These are phyloP conservation scores for Xylaria sp. DNA, from an alignment of 2,329 filamentous ascomycete species.

Conservation along the genomic window DNA sequence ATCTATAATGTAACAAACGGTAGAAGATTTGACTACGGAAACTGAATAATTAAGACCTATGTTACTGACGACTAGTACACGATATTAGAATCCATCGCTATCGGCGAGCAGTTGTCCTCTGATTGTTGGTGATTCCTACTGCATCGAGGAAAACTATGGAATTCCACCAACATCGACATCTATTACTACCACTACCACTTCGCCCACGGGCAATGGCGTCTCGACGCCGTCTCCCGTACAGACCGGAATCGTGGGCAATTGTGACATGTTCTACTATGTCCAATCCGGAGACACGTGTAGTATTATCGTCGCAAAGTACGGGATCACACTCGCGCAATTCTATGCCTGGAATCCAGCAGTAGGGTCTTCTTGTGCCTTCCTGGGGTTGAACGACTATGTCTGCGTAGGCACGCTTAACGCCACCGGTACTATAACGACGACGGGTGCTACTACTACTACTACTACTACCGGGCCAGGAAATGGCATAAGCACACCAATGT, in stretches of 20 bases:
- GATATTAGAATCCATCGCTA: too few relatives aligned
- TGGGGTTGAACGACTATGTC: background rate
- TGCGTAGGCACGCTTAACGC: background rate
- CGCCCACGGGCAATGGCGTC: slow-evolving; percentile 28
- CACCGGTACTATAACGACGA: background rate
- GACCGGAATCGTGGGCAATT: slow-evolving; percentile 29
- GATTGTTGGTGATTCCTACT: too few relatives aligned
- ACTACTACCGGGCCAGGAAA: slow-evolving; percentile 17
- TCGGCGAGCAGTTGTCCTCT: too few relatives aligned
- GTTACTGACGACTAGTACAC: too few relatives aligned
- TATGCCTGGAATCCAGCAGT: slow-evolving; percentile 22
- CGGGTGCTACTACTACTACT: background rate
- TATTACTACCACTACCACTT: background rate
- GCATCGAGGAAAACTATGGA: too few relatives aligned
- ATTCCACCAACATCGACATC: too few relatives aligned
- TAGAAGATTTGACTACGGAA: too few relatives aligned
- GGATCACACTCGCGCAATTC: slow-evolving; percentile 10
- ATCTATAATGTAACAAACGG: too few relatives aligned
- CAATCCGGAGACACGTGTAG: slow-evolving; percentile 19
- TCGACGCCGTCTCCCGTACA: slow-evolving; percentile 27
- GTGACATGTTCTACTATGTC: slow-evolving; percentile 33
- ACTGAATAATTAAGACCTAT: too few relatives aligned
- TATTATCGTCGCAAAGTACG: background rate
- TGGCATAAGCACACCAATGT: slow-evolving; percentile 24
- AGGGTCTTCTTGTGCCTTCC: background rate